Conservation (phyloP, 225 moss, liverwort and hornwort genomes). For the Bryum argenteum region DNA sequence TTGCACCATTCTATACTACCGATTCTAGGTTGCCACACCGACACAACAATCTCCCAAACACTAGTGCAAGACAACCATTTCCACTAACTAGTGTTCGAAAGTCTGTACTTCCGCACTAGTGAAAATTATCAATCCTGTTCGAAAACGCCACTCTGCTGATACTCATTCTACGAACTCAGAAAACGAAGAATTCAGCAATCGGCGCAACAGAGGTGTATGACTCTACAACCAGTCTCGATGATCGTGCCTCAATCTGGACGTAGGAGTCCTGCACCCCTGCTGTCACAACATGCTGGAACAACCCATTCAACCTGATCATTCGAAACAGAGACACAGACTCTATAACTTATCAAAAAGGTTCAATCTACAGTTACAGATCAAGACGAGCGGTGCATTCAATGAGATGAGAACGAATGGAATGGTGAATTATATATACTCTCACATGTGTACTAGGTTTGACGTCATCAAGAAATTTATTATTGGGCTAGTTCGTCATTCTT, state of each 20-base stretch:
- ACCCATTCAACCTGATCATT: neutral
- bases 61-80: too few relatives aligned
- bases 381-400: neutral
- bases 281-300: constrained; percentile 23
- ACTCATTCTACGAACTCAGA: too few relatives aligned
- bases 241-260: constrained; percentile 24
- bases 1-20: too few relatives aligned
- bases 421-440: constrained; percentile 5
- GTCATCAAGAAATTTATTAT: constrained; percentile 8
- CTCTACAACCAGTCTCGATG: constrained; percentile 53
- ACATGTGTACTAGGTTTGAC: neutral
- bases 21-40: too few relatives aligned
- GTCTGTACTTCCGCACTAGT: too few relatives aligned
- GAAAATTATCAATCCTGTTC: too few relatives aligned
- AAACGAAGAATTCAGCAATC: constrained; percentile 29
- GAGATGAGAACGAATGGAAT: constrained; percentile 6
- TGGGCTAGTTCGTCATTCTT: too few relatives aligned
- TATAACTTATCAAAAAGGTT: too few relatives aligned
- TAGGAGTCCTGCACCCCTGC: constrained; percentile 42
- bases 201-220: constrained; percentile 48
- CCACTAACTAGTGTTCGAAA: too few relatives aligned
- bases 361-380: too few relatives aligned
- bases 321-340: neutral
- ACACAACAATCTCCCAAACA: too few relatives aligned
- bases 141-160: too few relatives aligned